Base-by-base conservation (phyloP, 2,329 filamentous ascomycete genomes). In the Pseudopyricularia javanii region DNA sequence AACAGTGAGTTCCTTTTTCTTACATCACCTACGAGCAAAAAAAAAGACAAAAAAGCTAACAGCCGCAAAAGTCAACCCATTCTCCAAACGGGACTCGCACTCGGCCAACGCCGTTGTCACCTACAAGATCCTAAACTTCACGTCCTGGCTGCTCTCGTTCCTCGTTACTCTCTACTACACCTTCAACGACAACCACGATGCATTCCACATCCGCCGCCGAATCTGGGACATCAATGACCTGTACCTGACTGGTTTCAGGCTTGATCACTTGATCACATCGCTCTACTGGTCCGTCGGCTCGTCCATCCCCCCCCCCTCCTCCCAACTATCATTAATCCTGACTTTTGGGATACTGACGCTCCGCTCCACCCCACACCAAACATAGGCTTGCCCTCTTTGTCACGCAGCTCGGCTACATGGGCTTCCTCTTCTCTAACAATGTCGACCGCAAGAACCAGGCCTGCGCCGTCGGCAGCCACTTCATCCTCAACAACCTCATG, bases 401-500 rank as follows among this genome's bases (percentile, higher is more conserved):
- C 60, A 74, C 88, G 35, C 90, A 95, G 65, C 70, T 84, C 52
- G 82, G 78, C 59, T 95, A 94, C 67, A 74, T 90, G 55, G 79
- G 75, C 61, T 82, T 88, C 61, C 80, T 95, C 58, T 94, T 89
- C 74, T 83, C 81, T 48, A 72, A 74, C 58, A 79, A 85, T 59
- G 64, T 74, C 47, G 78, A 79, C 28, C 74, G 79, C 52, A 79
- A 88, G 57, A 78, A 80, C 55, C 76, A 81, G 15, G 87, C 89
- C 22, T 85, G 85, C 58, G 83, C 86, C 59, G 84, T 94, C 14
- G 89, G 87, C 56, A 78, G 80, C 59, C 88, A 95, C 73, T 95
- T 91, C 68, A 89, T 94, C 65, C 65, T 86, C 60, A 86, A 89
- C 75, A 95, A 95, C 68, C 71, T 95, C 43, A 76, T 95, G 55